Base-by-base conservation (phyloP, 2,329 filamentous ascomycete genomes). In the Nannizziopsis arthrosporioides region DNA sequence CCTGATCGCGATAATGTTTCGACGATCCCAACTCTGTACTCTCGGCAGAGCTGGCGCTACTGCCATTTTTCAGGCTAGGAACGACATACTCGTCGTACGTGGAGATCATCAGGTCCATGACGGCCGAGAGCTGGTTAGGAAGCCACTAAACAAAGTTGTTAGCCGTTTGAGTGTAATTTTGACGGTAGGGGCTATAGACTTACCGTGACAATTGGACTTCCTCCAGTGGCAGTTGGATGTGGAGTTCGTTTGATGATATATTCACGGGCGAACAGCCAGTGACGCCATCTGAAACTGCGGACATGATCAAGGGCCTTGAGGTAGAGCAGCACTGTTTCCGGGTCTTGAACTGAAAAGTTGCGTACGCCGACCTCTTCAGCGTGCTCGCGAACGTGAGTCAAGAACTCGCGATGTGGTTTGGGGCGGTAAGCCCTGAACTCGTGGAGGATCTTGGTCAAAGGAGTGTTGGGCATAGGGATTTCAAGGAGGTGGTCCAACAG, bases 351-450 rank as follows among this genome's bases (percentile, higher is more conserved):
- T 1, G 61, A 57, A 43, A 61, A 72, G 5, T 64, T 54, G 37
- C 59, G 63, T 9, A 72, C 63, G 10, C 61, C 63, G 15, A 72
- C 53, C 47, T 70, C 74, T 68, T 71, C 67, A 1, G 76, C 68
- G 38, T 68, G 69, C 36, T 70, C 67, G 38, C 71, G 71, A 17
- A 94, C 84, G 60, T 81, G 82, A 53, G 79, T 76, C 31, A 96
- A 74, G 65, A 95, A 95, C 55, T 82, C 78, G 37, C 88, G 81
- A 64, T 96, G 90, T 58, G 93, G 90, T 47, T 83, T 84, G 2
- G 90, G 90, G 0, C 90, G 78, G 66, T 95, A 95, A 61, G 83
- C 75, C 53, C 89, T 78, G 73, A 96, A 96, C 64, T 95, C 90
- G 54, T 80, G 73, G 15, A 95, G 75, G 62, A 94, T 94, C 48